A percentile compares a stretch with the other conserved stretches of the same genome.
Evolutionary conservation across 164 flowering plant species (phyloP).

Genomic region (Annona squamosa): DNA sequence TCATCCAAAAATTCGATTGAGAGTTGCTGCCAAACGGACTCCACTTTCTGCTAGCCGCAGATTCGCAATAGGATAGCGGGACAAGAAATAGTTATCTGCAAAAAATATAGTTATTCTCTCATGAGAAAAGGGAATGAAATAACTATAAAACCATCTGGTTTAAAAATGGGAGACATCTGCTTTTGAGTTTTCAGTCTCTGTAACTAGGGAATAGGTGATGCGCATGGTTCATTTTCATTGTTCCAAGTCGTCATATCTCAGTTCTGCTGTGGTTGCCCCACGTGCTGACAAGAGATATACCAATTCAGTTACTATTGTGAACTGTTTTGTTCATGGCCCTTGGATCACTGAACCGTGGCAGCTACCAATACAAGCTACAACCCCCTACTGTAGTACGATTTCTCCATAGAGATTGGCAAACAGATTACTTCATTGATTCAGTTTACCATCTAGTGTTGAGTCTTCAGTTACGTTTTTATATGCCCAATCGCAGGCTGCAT

Average conservation of each 20-base stretch:
- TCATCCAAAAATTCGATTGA: constrained; percentile 66
- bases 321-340: too few relatives aligned
- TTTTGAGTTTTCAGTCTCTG: too few relatives aligned
- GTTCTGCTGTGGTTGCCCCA: background rate
- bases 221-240: background rate
- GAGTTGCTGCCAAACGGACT: constrained; percentile 77
- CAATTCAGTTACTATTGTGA: too few relatives aligned
- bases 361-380: background rate
- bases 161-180: too few relatives aligned
- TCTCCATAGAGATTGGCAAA: background rate
- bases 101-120: constrained; percentile 1
- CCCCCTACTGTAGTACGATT: background rate
- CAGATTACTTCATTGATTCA: too few relatives aligned
- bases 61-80: constrained; percentile 52
- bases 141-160: too few relatives aligned
- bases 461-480: constrained; percentile 61
- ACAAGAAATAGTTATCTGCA: constrained; percentile 74
- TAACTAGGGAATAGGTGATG: background rate
- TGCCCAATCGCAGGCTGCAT: constrained; percentile 57
- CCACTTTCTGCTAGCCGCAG: constrained; percentile 69
- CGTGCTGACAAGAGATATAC: background rate
- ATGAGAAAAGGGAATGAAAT: background rate
- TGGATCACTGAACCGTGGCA: too few relatives aligned
- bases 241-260: too few relatives aligned
- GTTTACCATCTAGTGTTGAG: constrained; percentile 60